phyloP scores from a whole-genome alignment of 2,329 filamentous ascomycete species.

The Blastomyces silverae region DNA sequence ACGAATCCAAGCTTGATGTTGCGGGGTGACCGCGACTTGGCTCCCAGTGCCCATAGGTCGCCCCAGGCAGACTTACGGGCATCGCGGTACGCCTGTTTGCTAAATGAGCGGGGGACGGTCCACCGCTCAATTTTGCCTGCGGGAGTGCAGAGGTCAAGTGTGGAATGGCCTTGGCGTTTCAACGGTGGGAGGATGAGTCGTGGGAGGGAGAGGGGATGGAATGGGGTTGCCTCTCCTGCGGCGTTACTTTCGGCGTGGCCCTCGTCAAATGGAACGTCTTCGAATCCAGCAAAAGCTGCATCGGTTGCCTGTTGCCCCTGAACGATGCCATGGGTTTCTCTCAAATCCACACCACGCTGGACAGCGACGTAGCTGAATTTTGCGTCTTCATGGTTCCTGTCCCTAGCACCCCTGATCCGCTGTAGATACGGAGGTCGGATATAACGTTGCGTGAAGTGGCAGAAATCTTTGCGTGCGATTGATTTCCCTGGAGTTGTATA shows the following conservation, averaged over 20 bases:
- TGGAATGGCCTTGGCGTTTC: slow-evolving; percentile 82
- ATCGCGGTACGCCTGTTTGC: slow-evolving; percentile 78
- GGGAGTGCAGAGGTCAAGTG: slow-evolving; percentile 84
- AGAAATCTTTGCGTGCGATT: slow-evolving; percentile 76
- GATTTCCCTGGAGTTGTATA: slow-evolving; percentile 65
- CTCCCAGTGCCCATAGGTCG: slow-evolving; percentile 90
- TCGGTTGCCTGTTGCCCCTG: slow-evolving; percentile 55
- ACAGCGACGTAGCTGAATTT: slow-evolving; percentile 85
- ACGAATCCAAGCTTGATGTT: slow-evolving; percentile 53
- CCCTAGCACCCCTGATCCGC: slow-evolving; percentile 57
- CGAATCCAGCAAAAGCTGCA: slow-evolving; percentile 66
- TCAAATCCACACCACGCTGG: slow-evolving; percentile 63
- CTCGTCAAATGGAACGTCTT: slow-evolving; percentile 34
- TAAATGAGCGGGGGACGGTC: slow-evolving; percentile 79
- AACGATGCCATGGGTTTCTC: slow-evolving; percentile 36
- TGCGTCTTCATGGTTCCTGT: slow-evolving; percentile 81
- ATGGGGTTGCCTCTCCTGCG: slow-evolving; percentile 21
- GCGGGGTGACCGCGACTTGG: slow-evolving; percentile 69
- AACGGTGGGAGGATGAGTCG: slow-evolving; percentile 71
- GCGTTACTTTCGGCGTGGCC: slow-evolving; percentile 15
- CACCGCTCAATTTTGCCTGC: slow-evolving; percentile 81
- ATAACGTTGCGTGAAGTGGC: slow-evolving; percentile 84
- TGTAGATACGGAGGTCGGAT: slow-evolving; percentile 78
- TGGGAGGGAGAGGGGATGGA: slow-evolving; percentile 63
- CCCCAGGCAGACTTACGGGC: slow-evolving; percentile 88